Conservation (phyloP, 352 stramenopile species). For the Elongisporangium anandrum region DNA sequence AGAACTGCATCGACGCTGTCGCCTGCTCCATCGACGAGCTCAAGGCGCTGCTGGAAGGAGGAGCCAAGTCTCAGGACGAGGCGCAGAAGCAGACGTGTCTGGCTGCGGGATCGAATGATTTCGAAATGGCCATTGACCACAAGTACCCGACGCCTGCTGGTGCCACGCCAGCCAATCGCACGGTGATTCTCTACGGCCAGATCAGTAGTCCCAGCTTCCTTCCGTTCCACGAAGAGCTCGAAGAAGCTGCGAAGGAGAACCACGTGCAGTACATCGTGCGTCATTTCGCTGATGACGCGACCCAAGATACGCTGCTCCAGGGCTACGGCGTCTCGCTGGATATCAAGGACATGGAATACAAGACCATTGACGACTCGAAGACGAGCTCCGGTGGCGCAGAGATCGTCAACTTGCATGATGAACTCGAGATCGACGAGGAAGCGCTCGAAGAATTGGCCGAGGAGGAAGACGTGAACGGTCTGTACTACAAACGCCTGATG, state of each 20-base stretch:
- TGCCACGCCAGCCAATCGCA: slow-evolving; percentile 7
- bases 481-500: slow-evolving; percentile 59
- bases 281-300: slow-evolving; percentile 66
- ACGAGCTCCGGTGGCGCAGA: slow-evolving; percentile 35
- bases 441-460: slow-evolving; percentile 21
- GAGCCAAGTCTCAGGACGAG: slow-evolving; percentile 10
- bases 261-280: slow-evolving; percentile 81
- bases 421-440: slow-evolving; percentile 30
- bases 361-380: slow-evolving; percentile 92
- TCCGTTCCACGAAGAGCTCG: slow-evolving; percentile 61
- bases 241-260: slow-evolving; percentile 46
- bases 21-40: slow-evolving; percentile 59
- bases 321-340: slow-evolving; percentile 92
- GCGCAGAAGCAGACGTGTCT: slow-evolving; percentile 38
- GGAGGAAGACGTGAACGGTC: slow-evolving; percentile 61
- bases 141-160: slow-evolving; percentile 38
- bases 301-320: slow-evolving; percentile 75
- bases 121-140: slow-evolving; percentile 67
- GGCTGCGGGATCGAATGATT: slow-evolving; percentile 59
- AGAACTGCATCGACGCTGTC: slow-evolving; percentile 54
- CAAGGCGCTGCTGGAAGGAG: slow-evolving; percentile 17
- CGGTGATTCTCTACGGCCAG: slow-evolving; percentile 82
- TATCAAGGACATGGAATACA: slow-evolving; percentile 98
- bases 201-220: slow-evolving; percentile 66
- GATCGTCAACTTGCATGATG: slow-evolving; percentile 19